Conservation (phyloP, 148 eudicot species). For the Beta vulgaris region DNA sequence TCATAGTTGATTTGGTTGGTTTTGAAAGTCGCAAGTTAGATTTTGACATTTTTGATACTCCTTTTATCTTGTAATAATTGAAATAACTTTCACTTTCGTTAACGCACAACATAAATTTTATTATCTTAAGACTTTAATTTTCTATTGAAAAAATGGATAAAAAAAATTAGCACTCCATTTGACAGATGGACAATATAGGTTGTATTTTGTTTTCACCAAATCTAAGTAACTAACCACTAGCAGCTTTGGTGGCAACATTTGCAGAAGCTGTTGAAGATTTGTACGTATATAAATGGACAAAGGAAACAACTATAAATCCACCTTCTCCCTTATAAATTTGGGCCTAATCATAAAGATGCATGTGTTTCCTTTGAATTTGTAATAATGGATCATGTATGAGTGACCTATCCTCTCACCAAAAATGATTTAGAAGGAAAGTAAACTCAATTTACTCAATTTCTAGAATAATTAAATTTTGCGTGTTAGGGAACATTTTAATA, state of each 20-base stretch:
- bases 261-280: neutral
- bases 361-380: slow-evolving; percentile 15
- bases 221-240: neutral
- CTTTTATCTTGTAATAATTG: too few relatives aligned
- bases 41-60: too few relatives aligned
- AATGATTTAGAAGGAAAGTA: neutral
- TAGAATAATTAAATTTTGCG: neutral
- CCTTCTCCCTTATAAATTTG: neutral
- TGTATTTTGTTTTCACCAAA: too few relatives aligned
- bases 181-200: too few relatives aligned
- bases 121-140: too few relatives aligned
- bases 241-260: slow-evolving; percentile 11
- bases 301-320: slow-evolving; percentile 15
- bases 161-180: too few relatives aligned
- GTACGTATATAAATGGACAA: slow-evolving; percentile 1
- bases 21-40: too few relatives aligned
- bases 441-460: too few relatives aligned
- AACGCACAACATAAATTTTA: too few relatives aligned
- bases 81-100: too few relatives aligned
- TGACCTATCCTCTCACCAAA: slow-evolving; percentile 3
- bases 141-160: too few relatives aligned
- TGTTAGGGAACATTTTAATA: neutral
- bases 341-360: slow-evolving; percentile 2
- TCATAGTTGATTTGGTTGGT: too few relatives aligned
- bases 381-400: slow-evolving; percentile 10